A percentile compares a stretch with the other conserved stretches of the same genome.
Evolutionary conservation across 1,284 basidiomycete species (phyloP).

Genomic region (Inonotus obliquus): DNA sequence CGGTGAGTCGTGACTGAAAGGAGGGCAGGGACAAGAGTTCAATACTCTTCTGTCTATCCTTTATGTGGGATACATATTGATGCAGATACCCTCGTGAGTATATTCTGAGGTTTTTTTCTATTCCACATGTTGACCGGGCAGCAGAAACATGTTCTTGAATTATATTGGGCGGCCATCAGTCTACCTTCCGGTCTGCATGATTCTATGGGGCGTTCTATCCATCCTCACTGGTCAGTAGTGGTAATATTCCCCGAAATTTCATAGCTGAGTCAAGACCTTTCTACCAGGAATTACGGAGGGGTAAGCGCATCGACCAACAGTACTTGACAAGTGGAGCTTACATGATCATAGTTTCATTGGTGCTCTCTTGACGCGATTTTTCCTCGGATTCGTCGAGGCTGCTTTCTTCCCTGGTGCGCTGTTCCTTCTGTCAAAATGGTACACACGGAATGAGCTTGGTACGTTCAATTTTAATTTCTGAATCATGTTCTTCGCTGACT

Average conservation of each 20-base stretch:
- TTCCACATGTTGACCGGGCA: background rate
- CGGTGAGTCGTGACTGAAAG: background rate
- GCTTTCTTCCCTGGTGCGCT: slow-evolving; percentile 25
- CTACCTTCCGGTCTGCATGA: slow-evolving; percentile 70
- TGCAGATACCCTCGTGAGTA: slow-evolving; percentile 50
- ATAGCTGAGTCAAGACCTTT: background rate
- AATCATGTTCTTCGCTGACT: slow-evolving; percentile 12
- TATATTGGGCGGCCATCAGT: slow-evolving; percentile 67
- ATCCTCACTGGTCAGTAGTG: slow-evolving; percentile 53
- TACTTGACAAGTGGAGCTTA: slow-evolving; percentile 35
- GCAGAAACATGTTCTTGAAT: slow-evolving; percentile 71
- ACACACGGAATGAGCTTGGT: slow-evolving; percentile 15
- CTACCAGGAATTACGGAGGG: slow-evolving; percentile 47
- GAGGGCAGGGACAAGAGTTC: slow-evolving; percentile 51
- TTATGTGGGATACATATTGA: slow-evolving; percentile 34
- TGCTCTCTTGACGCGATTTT: slow-evolving; percentile 69
- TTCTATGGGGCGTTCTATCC: slow-evolving; percentile 66
- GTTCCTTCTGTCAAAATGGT: slow-evolving; percentile 28
- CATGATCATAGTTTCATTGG: slow-evolving; percentile 50
- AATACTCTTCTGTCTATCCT: slow-evolving; percentile 69
- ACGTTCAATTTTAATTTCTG: background rate
- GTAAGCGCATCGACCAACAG: background rate
- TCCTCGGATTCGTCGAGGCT: slow-evolving; percentile 48
- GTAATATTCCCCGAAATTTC: no score
- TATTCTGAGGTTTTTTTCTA: slow-evolving; percentile 7